phyloP scores from a whole-genome alignment of 139 green algal species.

The Medakamo hakoo region DNA sequence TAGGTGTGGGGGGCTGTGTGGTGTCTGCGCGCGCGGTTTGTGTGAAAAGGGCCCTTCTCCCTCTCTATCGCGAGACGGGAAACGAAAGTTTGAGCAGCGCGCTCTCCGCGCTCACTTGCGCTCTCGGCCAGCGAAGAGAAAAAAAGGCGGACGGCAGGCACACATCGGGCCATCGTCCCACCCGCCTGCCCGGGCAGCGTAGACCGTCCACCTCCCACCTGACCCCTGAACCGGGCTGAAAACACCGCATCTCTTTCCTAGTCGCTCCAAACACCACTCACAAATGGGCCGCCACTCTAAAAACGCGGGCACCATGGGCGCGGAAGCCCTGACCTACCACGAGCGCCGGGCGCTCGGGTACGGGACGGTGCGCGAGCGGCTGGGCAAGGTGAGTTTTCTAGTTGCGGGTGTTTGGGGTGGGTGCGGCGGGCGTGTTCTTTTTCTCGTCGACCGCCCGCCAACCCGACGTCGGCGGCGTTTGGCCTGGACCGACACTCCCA shows the following conservation, averaged over 20 bases:
- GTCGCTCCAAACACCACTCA: too few relatives aligned
- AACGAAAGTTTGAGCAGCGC: neutral
- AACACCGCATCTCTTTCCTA: too few relatives aligned
- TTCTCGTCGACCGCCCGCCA: too few relatives aligned
- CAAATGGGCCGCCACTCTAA: slow-evolving; percentile 70
- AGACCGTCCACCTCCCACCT: too few relatives aligned
- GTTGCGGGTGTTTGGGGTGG: neutral
- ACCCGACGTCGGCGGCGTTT: too few relatives aligned
- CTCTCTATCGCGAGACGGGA: neutral
- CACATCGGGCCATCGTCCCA: too few relatives aligned
- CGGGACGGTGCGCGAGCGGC: slow-evolving; percentile 65
- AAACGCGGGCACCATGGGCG: slow-evolving; percentile 80
- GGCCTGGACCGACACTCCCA: neutral
- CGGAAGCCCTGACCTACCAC: slow-evolving; percentile 63
- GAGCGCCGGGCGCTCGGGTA: slow-evolving; percentile 65
- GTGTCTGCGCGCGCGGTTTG: too few relatives aligned
- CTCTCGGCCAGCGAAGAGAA: neutral
- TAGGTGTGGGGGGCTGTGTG: too few relatives aligned
- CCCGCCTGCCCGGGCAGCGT: too few relatives aligned
- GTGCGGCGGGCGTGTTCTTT: too few relatives aligned
- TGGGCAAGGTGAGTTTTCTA: slow-evolving; percentile 83
- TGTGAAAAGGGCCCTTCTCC: too few relatives aligned
- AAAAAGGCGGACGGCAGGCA: slow-evolving; percentile 1
- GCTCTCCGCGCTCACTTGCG: neutral
- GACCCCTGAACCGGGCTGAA: too few relatives aligned